Evolutionary conservation across 2,329 filamentous ascomycete species (phyloP).

Genomic region (Dactylellina cionopaga): DNA sequence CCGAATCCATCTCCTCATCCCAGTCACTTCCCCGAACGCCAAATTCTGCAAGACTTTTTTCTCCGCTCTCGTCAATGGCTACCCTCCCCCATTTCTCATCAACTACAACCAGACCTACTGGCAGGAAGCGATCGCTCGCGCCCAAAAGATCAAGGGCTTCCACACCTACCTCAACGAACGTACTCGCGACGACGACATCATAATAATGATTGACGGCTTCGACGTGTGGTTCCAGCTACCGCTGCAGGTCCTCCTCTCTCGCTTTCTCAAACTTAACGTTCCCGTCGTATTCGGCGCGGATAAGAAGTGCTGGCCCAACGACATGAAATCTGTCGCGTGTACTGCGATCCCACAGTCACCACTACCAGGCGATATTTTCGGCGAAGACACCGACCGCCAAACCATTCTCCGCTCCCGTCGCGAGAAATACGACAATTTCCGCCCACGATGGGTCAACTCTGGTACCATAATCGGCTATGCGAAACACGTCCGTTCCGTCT

Average conservation of each 20-base stretch:
- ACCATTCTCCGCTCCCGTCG: conserved; percentile 58
- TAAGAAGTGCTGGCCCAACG: conserved; percentile 63
- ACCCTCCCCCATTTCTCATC: conserved; percentile 47
- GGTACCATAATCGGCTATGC: conserved; percentile 64
- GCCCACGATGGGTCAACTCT: conserved; percentile 63
- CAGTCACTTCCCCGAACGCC: conserved; percentile 40
- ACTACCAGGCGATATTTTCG: conserved; percentile 59
- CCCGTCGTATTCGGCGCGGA: conserved; percentile 64
- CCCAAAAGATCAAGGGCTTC: conserved; percentile 50
- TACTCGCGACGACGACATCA: conserved; percentile 64
- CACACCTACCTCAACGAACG: conserved; percentile 44
- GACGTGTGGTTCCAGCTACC: conserved; percentile 75
- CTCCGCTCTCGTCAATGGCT: conserved; percentile 47
- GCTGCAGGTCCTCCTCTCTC: conserved; percentile 70
- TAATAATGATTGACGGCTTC: conserved; percentile 72
- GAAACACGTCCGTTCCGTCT: conserved; percentile 58
- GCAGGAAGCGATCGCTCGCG: conserved; percentile 37
- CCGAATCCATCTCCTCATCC: conserved; percentile 42
- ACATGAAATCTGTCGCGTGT: conserved; percentile 61
- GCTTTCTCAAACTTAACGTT: conserved; percentile 69
- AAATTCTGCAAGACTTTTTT: conserved; percentile 51
- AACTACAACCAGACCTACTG: conserved; percentile 48
- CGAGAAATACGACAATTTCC: conserved; percentile 46
- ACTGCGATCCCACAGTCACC: conserved; percentile 61
- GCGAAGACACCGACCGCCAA: conserved; percentile 58